Percentiles rank a stretch among this genome's conserved stretches.
Conservation (phyloP, 2,329 filamentous ascomycete species). For the Coniochaeta pulveracea region DNA sequence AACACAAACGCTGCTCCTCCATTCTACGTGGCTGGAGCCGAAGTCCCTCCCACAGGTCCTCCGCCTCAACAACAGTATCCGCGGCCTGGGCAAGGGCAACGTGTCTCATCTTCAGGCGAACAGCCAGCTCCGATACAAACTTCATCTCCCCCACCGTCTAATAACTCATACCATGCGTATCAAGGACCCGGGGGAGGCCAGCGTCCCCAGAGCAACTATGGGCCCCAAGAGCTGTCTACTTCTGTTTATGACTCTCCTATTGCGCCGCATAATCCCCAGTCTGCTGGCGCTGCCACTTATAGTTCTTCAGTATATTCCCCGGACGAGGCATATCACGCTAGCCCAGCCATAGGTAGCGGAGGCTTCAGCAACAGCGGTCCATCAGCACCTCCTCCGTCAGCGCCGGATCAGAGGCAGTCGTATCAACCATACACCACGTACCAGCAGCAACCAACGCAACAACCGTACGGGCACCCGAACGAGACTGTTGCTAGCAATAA, state of each 20-base stretch:
- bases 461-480: constrained; percentile 19
- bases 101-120: constrained; percentile 32
- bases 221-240: constrained; percentile 68
- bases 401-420: constrained; percentile 17
- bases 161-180: constrained; percentile 36
- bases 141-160: constrained; percentile 36
- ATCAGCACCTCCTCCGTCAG: constrained; percentile 17
- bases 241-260: constrained; percentile 68
- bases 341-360: constrained; percentile 16
- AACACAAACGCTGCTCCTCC: constrained; percentile 42
- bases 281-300: constrained; percentile 30
- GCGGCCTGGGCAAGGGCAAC: constrained; percentile 38
- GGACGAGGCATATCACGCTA: constrained; percentile 29
- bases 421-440: constrained; percentile 29
- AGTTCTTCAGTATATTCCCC: constrained; percentile 35
- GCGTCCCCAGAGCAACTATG: constrained; percentile 57
- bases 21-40: constrained; percentile 54
- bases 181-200: constrained; percentile 30
- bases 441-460: constrained; percentile 15
- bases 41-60: constrained; percentile 28
- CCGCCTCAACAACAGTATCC: constrained; percentile 35
- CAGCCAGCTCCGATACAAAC: constrained; percentile 40
- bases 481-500: constrained; percentile 12
- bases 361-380: too few species aligned
- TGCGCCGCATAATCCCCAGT: constrained; percentile 35